Base-by-base conservation (phyloP, 805 yeast genomes). In the Pichia eremophila region DNA sequence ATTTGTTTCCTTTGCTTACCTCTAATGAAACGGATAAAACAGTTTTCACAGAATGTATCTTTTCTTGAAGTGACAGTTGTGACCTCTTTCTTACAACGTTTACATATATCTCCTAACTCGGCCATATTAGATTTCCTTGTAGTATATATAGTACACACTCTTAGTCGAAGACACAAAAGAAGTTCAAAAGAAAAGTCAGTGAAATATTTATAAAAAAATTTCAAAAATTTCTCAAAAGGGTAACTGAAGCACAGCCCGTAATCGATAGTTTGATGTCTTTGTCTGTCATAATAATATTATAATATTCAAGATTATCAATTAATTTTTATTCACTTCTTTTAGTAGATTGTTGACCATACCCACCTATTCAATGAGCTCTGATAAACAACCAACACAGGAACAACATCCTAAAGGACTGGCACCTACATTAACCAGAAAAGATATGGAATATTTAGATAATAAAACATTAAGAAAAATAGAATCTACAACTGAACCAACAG, bases 1-100 rank as follows among this genome's bases (percentile, higher is more conserved):
- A 91, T 79, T 58, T 75, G 84, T 58, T 83, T 85, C 51, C 95
- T 72, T 63, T 86, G 89, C 62, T 90, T 90, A 25, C 86, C 81
- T 48, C 83, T 73, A 36, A 90, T 71, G 60, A 87, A 90, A 50
- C 80, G 73, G 19, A 75, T 59, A 56, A 87, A 91, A 63, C 98
- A 90, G 2, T 52, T 48, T 50, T 68, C 64, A 64, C 95, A 85
- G 49, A 83, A 83, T 17, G 67, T 59, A 57, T 85, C 91, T 51
- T 80, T 80, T 44, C 95, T 64, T 2, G 86, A 72, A 1, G 68
- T 55, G 4, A 78, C 60, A 5, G 66, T 69, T 0, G 81, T 71
- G 0, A 53, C 55, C 8, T 61, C 69, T 1, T 51, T 56, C 44
- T 73, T 70, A 62, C 88, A 82, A 45, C 85, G 62, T 54, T 67